Conservation (phyloP, 257 asterid genomes). For the Fraxinus americana region DNA sequence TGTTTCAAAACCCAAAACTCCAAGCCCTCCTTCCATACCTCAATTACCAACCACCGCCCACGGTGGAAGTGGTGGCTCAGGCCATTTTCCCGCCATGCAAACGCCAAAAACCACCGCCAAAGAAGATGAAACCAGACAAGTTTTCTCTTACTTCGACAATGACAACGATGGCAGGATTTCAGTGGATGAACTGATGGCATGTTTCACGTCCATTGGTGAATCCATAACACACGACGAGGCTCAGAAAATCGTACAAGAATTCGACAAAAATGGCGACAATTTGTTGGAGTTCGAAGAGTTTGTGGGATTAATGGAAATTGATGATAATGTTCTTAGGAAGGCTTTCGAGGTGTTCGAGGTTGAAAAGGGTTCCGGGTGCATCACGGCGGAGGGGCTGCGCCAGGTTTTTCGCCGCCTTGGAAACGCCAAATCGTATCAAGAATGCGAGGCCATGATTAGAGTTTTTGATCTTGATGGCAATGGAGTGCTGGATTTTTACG, state of each 20-base stretch:
- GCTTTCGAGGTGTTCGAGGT: slow-evolving; percentile 62
- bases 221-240: slow-evolving; percentile 44
- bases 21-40: slow-evolving; percentile 3
- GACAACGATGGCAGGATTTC: slow-evolving; percentile 52
- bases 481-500: slow-evolving; percentile 57
- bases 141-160: slow-evolving; percentile 42
- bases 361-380: slow-evolving; percentile 56
- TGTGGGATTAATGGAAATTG: slow-evolving; percentile 35
- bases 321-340: slow-evolving; percentile 31
- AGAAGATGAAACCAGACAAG: slow-evolving; percentile 38
- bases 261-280: slow-evolving; percentile 28
- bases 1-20: slow-evolving; percentile 9
- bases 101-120: slow-evolving; percentile 16
- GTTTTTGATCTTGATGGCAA: slow-evolving; percentile 63
- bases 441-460: slow-evolving; percentile 51
- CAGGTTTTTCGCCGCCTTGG: slow-evolving; percentile 49
- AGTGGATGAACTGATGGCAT: slow-evolving; percentile 38
- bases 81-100: background rate
- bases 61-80: background rate
- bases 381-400: slow-evolving; percentile 51
- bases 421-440: slow-evolving; percentile 39
- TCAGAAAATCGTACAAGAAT: slow-evolving; percentile 36
- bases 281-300: slow-evolving; percentile 43
- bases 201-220: slow-evolving; percentile 48
- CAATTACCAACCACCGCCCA: slow-evolving; percentile 2